phyloP scores from a whole-genome alignment of 108 stramenopile genomes.

The Phaeodactylum tricornutum region DNA sequence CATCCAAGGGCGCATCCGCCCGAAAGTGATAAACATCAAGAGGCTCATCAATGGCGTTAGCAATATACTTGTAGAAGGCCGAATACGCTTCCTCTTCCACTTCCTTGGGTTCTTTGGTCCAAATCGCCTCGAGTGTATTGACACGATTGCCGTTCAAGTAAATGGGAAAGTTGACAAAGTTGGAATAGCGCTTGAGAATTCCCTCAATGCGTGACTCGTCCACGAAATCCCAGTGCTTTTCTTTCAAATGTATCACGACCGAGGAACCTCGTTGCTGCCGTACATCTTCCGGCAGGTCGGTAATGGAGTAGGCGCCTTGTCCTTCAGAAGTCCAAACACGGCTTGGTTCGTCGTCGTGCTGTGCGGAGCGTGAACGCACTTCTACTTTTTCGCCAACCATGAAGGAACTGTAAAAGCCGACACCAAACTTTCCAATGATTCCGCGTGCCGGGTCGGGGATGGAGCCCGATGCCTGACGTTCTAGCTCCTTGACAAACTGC shows the following conservation, averaged over 20 bases:
- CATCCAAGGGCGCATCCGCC: conserved; percentile 96
- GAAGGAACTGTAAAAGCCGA: conserved; percentile 96
- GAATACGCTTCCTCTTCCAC: conserved; percentile 88
- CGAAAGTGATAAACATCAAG: conserved; percentile 82
- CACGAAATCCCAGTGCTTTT: conserved; percentile 74
- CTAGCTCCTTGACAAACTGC: conserved; percentile 73
- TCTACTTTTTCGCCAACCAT: conserved; percentile 91
- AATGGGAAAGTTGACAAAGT: conserved; percentile 98
- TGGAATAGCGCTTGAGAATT: conserved; percentile 92
- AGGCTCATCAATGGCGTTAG: conserved; percentile 84
- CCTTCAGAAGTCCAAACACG: conserved; percentile 83
- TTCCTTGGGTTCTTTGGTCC: conserved; percentile 82
- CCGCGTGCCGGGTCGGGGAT: conserved; percentile 24
- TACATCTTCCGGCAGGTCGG: conserved; percentile 37
- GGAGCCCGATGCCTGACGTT: conserved; percentile 11
- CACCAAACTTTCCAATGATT: conserved; percentile 97
- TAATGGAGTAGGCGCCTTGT: conserved; percentile 72
- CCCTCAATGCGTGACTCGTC: conserved; percentile 67
- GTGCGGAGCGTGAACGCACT: conserved; percentile 66
- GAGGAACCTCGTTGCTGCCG: conserved; percentile 85
- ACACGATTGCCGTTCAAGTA: conserved; percentile 87
- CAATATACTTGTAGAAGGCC: conserved; percentile 94
- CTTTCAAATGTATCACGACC: conserved; percentile 82
- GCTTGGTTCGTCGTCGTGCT: conserved; percentile 5
- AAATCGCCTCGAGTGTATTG: conserved; percentile 94